Evolutionary conservation across 2,329 filamentous ascomycete genomes (phyloP).

Genomic region (Fusarium citri): DNA sequence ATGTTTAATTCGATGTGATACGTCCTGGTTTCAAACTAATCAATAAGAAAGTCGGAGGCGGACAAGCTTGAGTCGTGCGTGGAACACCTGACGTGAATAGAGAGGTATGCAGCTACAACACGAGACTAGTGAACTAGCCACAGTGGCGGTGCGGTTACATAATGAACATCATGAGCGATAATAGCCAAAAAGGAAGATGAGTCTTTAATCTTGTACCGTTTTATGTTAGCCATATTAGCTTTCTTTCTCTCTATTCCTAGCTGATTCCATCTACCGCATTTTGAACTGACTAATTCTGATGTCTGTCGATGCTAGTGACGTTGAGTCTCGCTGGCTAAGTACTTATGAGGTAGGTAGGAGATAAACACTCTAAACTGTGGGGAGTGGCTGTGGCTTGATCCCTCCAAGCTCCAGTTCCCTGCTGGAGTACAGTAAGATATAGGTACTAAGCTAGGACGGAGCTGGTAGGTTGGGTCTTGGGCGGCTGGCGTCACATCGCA

Average conservation of each 20-base stretch:
- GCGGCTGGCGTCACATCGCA: slow-evolving; percentile 46
- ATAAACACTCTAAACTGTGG: slow-evolving; percentile 16
- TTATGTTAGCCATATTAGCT: neutral
- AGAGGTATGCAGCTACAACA: slow-evolving; percentile 40
- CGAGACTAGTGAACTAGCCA: slow-evolving; percentile 37
- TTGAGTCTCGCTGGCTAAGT: neutral
- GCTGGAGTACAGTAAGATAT: slow-evolving; percentile 31
- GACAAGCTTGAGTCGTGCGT: slow-evolving; percentile 31
- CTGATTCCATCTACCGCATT: neutral
- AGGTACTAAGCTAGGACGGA: slow-evolving; percentile 11
- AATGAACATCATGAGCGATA: slow-evolving; percentile 42
- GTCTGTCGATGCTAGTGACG: neutral
- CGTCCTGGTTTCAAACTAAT: slow-evolving; percentile 32
- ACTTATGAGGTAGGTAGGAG: neutral
- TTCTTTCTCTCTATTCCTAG: neutral
- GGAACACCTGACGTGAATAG: slow-evolving; percentile 44
- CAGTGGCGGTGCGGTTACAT: slow-evolving; percentile 50
- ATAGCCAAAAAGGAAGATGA: neutral
- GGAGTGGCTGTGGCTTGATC: slow-evolving; percentile 35
- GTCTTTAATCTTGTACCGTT: neutral
- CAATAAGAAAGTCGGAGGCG: slow-evolving; percentile 38
- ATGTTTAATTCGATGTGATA: slow-evolving; percentile 27
- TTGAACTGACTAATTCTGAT: neutral
- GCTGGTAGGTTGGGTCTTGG: slow-evolving; percentile 22
- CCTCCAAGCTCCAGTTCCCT: slow-evolving; percentile 31